Percentiles rank a stretch among this genome's conserved stretches.
phyloP scores from a whole-genome alignment of 83 land plant genomes.

The Diphasiastrum complanatum region DNA sequence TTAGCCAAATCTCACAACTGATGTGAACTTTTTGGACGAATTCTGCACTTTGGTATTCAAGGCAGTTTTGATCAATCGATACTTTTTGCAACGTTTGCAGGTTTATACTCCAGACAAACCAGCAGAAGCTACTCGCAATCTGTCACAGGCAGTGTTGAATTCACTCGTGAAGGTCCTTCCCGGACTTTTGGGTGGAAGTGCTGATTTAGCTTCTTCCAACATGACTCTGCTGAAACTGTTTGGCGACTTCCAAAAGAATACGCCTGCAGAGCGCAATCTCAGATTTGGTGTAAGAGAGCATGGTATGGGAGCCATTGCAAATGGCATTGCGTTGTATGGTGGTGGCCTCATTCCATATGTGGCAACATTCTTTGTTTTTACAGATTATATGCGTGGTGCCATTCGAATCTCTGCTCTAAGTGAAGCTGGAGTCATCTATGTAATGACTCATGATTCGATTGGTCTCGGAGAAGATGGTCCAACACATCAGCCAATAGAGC shows the following conservation, averaged over 20 bases:
- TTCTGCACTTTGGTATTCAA: not conserved
- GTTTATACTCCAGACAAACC: slow-evolving; percentile 11
- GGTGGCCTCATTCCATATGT: slow-evolving; percentile 1
- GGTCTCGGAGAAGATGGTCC: no score
- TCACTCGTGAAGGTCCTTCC: slow-evolving; percentile 62
- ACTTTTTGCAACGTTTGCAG: no score
- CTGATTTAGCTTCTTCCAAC: slow-evolving; percentile 78
- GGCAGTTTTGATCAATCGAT: not conserved
- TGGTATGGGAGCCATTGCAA: slow-evolving; percentile 44
- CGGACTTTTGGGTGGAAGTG: slow-evolving; percentile 75
- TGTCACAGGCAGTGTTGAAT: slow-evolving; percentile 37
- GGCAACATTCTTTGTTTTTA: slow-evolving; percentile 1
- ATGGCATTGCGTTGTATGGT: not conserved
- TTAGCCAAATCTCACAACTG: not conserved
- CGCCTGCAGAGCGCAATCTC: slow-evolving; percentile 60
- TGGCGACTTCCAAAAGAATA: slow-evolving; percentile 58
- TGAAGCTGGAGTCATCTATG: not conserved
- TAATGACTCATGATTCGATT: not conserved
- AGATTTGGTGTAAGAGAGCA: slow-evolving; percentile 77
- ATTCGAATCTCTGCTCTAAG: not conserved
- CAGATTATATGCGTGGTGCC: not conserved
- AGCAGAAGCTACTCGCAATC: slow-evolving; percentile 14
- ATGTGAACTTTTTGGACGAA: not conserved
- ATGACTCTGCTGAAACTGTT: slow-evolving; percentile 57
- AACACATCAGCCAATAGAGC: not conserved